A percentile compares a stretch with the other conserved stretches of the same genome.
These are phyloP conservation scores for Ottelia alismoides DNA, from an alignment of 106 monocot genomes.

Conservation along the genomic window DNA sequence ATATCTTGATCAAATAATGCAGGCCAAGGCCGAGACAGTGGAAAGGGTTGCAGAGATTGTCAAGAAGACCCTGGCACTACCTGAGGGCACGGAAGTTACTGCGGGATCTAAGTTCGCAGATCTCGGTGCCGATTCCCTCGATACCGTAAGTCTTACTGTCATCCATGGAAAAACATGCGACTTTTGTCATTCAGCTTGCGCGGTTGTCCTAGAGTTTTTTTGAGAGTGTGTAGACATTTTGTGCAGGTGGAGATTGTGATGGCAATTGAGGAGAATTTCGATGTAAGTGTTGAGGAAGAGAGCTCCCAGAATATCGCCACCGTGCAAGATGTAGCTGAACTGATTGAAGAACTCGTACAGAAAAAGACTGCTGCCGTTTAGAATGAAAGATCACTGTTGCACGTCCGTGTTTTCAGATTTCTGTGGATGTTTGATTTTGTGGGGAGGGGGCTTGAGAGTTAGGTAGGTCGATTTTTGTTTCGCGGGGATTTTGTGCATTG, in stretches of 20 bases:
- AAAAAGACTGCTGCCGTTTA: neutral
- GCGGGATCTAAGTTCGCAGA: neutral
- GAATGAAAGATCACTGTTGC: no score
- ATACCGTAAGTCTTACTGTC: neutral
- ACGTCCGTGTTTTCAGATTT: no score
- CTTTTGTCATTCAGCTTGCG: neutral
- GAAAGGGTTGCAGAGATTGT: slow-evolving; percentile 5
- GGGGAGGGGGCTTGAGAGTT: no score
- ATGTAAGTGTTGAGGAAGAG: slow-evolving; percentile 39
- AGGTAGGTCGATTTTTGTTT: no score
- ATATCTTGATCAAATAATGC: no score
- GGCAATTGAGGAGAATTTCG: slow-evolving; percentile 40
- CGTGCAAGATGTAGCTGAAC: slow-evolving; percentile 43
- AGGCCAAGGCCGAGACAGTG: slow-evolving; percentile 17
- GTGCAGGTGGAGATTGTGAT: slow-evolving; percentile 48
- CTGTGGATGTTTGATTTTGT: no score
- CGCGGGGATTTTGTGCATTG: no score
- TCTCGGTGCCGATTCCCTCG: slow-evolving; percentile 15
- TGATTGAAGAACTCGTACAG: slow-evolving; percentile 31
- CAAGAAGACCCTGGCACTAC: slow-evolving; percentile 4
- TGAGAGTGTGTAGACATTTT: neutral
- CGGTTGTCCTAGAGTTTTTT: neutral
- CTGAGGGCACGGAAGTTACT: neutral
- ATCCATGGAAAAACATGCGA: no score
- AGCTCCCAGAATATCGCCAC: slow-evolving; percentile 29